These are phyloP conservation scores for Neurospora sp. DNA, from an alignment of 495 filamentous ascomycete genomes.

Conservation along the genomic window DNA sequence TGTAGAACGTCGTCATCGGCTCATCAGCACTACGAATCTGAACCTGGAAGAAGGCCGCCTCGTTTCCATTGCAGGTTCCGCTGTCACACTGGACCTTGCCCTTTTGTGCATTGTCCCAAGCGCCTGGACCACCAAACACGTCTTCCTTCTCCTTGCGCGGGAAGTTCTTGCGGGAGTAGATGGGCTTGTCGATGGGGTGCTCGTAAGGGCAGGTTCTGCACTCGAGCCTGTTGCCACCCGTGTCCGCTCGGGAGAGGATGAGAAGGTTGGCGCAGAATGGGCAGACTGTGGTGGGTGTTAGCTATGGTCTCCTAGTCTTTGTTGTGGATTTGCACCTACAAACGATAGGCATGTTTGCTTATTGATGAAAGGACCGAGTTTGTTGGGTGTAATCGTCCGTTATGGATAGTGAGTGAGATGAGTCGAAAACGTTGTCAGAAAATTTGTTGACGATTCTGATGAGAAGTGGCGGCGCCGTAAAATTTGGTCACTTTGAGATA, in stretches of 20 bases:
- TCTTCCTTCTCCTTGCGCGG: constrained; percentile 81
- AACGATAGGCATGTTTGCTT: constrained; percentile 49
- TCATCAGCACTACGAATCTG: constrained; percentile 98
- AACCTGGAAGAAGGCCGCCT: constrained; percentile 90
- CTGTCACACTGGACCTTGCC: constrained; percentile 63
- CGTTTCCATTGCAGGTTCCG: constrained; percentile 60
- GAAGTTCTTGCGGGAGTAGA: constrained; percentile 66
- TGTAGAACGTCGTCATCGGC: constrained; percentile 94
- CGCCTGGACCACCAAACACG: constrained; percentile 76
- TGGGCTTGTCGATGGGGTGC: constrained; percentile 58
- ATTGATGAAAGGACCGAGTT: not conserved
- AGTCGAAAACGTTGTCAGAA: not conserved
- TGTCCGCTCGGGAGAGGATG: constrained; percentile 43
- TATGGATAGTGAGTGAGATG: not conserved
- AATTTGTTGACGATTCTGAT: not conserved
- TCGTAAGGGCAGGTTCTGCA: constrained; percentile 92
- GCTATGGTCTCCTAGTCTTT: constrained; percentile 1
- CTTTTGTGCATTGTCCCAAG: constrained; percentile 86
- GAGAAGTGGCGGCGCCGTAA: not conserved
- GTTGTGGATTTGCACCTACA: constrained; percentile 36
- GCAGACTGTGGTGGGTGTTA: constrained; percentile 55
- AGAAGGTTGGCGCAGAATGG: constrained; percentile 87
- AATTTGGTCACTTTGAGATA: not conserved
- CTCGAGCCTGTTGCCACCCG: constrained; percentile 58
- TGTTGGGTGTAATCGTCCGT: not conserved